These are phyloP conservation scores for Kitagawia praeruptora DNA, from an alignment of 129 eudicot genomes.

Conservation along the genomic window DNA sequence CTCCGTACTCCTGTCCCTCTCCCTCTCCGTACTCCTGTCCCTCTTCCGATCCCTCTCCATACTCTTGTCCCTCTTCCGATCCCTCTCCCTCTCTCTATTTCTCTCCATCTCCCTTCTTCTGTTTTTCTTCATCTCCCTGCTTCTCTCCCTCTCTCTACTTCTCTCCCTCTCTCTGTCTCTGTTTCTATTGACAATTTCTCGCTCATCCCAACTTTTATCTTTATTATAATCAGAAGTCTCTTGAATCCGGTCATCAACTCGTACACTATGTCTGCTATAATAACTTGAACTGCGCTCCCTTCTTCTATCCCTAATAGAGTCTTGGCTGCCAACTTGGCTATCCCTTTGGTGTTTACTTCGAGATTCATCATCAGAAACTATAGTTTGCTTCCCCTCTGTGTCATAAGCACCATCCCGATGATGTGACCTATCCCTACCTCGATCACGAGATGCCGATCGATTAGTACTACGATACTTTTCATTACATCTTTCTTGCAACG, in stretches of 20 bases:
- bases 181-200: conserved; percentile 12
- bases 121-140: background rate
- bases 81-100: background rate
- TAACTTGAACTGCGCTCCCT: conserved; percentile 32
- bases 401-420: conserved; percentile 8
- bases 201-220: conserved; percentile 17
- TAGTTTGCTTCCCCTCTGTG: conserved; percentile 6
- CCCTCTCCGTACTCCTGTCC: background rate
- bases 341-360: conserved; percentile 3
- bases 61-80: background rate
- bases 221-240: background rate
- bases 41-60: background rate
- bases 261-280: conserved; percentile 18
- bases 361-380: conserved; percentile 20
- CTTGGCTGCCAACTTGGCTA: conserved; percentile 21
- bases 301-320: conserved; percentile 20
- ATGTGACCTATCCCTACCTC: conserved; percentile 19
- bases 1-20: background rate
- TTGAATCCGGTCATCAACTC: background rate
- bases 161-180: conserved; percentile 8
- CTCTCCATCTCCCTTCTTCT: background rate
- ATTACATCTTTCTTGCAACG: conserved; percentile 11
- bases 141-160: background rate
- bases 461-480: conserved; percentile 14
- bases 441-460: conserved; percentile 26